Base-by-base conservation (phyloP, 345 rosid species). In the Syzygium jambos region DNA sequence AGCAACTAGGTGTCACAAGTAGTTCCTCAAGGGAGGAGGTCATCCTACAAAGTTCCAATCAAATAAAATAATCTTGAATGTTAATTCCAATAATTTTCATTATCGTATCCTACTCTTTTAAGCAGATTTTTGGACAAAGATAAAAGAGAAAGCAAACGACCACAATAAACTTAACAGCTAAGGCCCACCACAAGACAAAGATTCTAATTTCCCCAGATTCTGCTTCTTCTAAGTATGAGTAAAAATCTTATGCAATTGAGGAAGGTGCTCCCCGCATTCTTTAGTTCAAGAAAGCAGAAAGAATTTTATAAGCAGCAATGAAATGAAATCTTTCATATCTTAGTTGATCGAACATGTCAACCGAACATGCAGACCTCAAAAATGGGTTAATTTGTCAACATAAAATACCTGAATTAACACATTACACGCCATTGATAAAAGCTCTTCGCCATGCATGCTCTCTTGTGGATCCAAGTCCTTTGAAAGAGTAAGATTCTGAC, bases 371-470 rank as follows among this genome's bases (percentile, higher is more conserved):
- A 12, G 11, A 73, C 55, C 78, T 54, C 65, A 87, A 53, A 51
- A 84, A 84, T n/a, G 86, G 25, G 63, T 84, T 52, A 84, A 53
- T 41, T 53, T 52, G 41, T 53, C n/a, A 54, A 49, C 23, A 56
- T 29, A 84, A 34, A 34, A 53, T 93, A 98, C 99, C 99, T 96
- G 98, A 92, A 98, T 96, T 92, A 96, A 93, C 86, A 90, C 89
- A 90, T 92, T 95, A 95, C 95, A 92, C 11, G 91, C 92, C 90
- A 95, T 91, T 88, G 96, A 92, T 86, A 98, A 89, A 87, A 98
- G 93, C 93, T 98, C 99, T 92, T 95, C 99, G 46, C 99, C 99
- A 85, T 95, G 94, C 96, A 98, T 94, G 89, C 92, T 95, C 93
- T 98, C 99, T 89, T 95, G 99, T 78, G 93, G 95, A 91, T 96